Base-by-base conservation (phyloP, 345 rosid genomes). In the Salix brachista region DNA sequence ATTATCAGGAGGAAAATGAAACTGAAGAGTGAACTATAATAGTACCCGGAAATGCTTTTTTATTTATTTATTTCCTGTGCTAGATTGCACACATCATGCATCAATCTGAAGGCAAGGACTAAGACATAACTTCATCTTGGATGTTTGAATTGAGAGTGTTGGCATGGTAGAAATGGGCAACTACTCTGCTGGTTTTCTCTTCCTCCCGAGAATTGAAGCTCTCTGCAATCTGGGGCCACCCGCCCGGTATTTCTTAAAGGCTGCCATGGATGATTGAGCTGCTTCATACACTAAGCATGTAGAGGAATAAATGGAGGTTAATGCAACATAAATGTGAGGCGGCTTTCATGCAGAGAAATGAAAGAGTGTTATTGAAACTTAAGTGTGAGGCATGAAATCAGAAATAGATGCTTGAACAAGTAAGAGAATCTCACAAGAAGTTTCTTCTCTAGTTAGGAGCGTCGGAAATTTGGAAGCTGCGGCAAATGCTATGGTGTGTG, bases 151-250 rank as follows among this genome's bases (percentile, higher is more conserved):
- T 65, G 39, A 21, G 6, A 41, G 4, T 25, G 19, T 16, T 25
- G 26, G 46, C 67, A 66, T 46, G 75, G 52, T 77, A 39, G 48
- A 58, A 65, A 52, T 64, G 69, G 41, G 37, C 23, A 50, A 60
- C 81, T 79, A 87, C 9, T 90, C 87, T 12, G 65, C 65, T 26
- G 88, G 81, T 80, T 86, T 95, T 87, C 87, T 87, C 85, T 91
- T 93, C 84, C 93, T 90, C 50, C 97, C 94, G 6, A 93, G 97
- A 83, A 91, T 82, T n/a, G 97, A 90, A 77, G 96, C 93, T 84
- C 89, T 88, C 74, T 90, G 91, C 72, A 92, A 84, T 82, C 98
- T 89, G 54, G 91, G 90, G n/a, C 98, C 98, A 28, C 97, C 94
- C 61, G 84, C 84, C 50, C 94, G 87, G 94, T 94, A 93, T 80